Evolutionary conservation across 257 asterid genomes (phyloP).

Genomic region (Eucommia ulmoides): DNA sequence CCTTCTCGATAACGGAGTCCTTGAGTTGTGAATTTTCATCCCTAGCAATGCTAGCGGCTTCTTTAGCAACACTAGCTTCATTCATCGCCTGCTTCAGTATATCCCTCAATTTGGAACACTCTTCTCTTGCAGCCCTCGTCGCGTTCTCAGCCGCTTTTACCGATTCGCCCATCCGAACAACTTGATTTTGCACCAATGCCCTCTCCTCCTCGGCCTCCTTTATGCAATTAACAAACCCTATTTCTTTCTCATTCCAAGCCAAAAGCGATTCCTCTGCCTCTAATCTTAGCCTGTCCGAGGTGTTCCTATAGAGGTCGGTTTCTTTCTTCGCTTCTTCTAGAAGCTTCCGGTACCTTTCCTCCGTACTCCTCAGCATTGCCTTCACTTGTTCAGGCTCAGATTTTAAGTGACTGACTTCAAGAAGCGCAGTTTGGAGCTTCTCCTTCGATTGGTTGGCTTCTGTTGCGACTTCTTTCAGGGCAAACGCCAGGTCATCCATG

Average conservation of each 20-base stretch:
- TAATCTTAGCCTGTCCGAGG: constrained; percentile 44
- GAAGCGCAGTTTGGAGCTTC: constrained; percentile 18
- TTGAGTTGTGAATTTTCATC: constrained; percentile 11
- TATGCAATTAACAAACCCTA: constrained; percentile 67
- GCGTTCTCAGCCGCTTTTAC: constrained; percentile 39
- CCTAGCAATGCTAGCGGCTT: background rate
- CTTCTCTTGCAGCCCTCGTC: constrained; percentile 44
- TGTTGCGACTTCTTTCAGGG: constrained; percentile 51
- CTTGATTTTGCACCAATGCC: constrained; percentile 37
- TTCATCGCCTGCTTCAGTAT: constrained; percentile 63
- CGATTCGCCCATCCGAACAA: constrained; percentile 24
- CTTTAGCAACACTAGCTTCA: constrained; percentile 5
- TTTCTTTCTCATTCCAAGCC: constrained; percentile 85
- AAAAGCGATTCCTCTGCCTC: constrained; percentile 78
- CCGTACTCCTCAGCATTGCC: constrained; percentile 19
- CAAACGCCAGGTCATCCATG: constrained; percentile 80
- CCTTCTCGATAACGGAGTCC: constrained; percentile 6
- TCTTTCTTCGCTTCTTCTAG: constrained; percentile 41
- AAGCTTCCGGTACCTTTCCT: constrained; percentile 31
- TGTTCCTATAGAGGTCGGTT: constrained; percentile 35
- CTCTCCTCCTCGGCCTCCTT: constrained; percentile 62
- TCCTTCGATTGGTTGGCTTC: constrained; percentile 51
- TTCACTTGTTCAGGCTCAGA: constrained; percentile 35
- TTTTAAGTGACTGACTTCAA: constrained; percentile 26
- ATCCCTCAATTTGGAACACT: constrained; percentile 46